These are phyloP conservation scores for Penicillium sp. DNA, from an alignment of 2,329 filamentous ascomycete genomes.

Conservation along the genomic window DNA sequence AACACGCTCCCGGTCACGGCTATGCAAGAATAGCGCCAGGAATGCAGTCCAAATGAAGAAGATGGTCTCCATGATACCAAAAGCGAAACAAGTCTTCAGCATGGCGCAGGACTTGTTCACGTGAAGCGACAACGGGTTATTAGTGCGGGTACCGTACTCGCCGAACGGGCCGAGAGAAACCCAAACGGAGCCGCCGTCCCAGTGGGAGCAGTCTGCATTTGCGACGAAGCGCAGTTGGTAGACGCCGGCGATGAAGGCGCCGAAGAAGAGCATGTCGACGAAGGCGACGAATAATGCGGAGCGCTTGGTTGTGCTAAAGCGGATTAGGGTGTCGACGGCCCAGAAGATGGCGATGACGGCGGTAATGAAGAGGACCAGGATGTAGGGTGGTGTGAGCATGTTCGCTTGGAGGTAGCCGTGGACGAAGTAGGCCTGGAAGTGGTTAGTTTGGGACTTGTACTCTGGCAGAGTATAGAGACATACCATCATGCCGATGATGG, in stretches of 20 bases:
- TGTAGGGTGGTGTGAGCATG: slow-evolving; percentile 58
- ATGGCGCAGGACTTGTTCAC: slow-evolving; percentile 80
- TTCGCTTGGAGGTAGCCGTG: slow-evolving; percentile 57
- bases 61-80: slow-evolving; percentile 82
- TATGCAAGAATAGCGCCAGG: slow-evolving; percentile 57
- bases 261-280: slow-evolving; percentile 61
- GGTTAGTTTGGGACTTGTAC: not conserved
- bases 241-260: slow-evolving; percentile 62
- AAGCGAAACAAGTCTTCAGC: slow-evolving; percentile 86
- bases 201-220: slow-evolving; percentile 64
- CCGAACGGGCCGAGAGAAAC: slow-evolving; percentile 63
- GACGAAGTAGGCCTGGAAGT: slow-evolving; percentile 57
- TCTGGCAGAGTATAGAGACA: slow-evolving; percentile 11
- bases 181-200: slow-evolving; percentile 55
- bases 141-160: slow-evolving; percentile 49
- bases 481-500: slow-evolving; percentile 62
- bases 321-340: slow-evolving; percentile 60
- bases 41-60: slow-evolving; percentile 77
- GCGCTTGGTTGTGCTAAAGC: slow-evolving; percentile 58
- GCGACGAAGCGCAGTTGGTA: slow-evolving; percentile 58
- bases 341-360: slow-evolving; percentile 61
- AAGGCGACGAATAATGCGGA: slow-evolving; percentile 60
- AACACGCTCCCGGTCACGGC: slow-evolving; percentile 25
- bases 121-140: slow-evolving; percentile 50
- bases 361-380: slow-evolving; percentile 65